Evolutionary conservation across 345 rosid species (phyloP).

Genomic region (Toxicodendron radicans): DNA sequence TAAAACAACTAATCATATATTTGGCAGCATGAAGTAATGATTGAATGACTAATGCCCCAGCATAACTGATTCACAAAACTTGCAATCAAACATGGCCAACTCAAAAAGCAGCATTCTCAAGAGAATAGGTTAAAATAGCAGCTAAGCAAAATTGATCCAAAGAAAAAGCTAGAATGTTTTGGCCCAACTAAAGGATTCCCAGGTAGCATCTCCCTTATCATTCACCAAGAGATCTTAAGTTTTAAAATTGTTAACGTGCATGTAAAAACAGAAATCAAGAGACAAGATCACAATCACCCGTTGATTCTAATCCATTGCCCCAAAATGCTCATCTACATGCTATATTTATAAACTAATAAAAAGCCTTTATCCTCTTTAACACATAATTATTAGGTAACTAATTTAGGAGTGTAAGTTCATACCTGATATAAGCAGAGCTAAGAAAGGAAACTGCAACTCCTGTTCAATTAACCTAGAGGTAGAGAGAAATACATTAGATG

Average conservation of each 20-base stretch:
- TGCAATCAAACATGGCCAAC: background rate
- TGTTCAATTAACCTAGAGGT: constrained; percentile 59
- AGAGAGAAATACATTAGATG: constrained; percentile 4
- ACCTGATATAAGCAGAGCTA: constrained; percentile 95
- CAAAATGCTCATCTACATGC: background rate
- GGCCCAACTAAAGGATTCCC: background rate
- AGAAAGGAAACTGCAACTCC: constrained; percentile 85
- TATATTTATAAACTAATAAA: background rate
- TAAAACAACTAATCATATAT: background rate
- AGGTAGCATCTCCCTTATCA: background rate
- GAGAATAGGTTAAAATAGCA: background rate
- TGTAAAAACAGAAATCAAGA: background rate
- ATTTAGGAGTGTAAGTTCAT: constrained; percentile 15
- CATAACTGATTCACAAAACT: background rate
- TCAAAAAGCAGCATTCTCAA: background rate
- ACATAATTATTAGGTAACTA: constrained; percentile 8
- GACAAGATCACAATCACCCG: constrained; percentile 4
- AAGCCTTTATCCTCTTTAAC: background rate
- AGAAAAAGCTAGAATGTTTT: background rate
- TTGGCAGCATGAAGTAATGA: background rate
- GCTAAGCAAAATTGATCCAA: background rate
- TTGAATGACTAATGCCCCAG: constrained; percentile 1
- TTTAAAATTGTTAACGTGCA: background rate
- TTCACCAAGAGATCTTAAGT: background rate
- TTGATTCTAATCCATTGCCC: background rate